Evolutionary conservation across 2,329 filamentous ascomycete genomes (phyloP).

Genomic region (Dryadomyces quercus-mongolicae): DNA sequence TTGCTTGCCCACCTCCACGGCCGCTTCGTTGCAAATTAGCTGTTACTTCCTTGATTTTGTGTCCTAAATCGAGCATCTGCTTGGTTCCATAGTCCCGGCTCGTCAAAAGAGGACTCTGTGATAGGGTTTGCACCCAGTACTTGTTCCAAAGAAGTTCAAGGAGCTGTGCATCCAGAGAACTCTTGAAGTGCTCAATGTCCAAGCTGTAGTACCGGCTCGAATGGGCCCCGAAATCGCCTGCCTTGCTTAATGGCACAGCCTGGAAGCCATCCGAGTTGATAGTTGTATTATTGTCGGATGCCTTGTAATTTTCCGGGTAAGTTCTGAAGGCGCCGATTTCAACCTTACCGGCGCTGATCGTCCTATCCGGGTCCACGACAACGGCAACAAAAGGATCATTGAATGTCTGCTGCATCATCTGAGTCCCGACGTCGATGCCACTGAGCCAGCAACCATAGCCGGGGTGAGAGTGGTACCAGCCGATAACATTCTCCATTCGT

Average conservation of each 20-base stretch:
- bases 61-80: constrained; percentile 78
- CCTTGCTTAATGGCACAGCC: constrained; percentile 82
- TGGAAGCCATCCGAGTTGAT: constrained; percentile 47
- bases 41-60: constrained; percentile 63
- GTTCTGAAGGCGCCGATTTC: constrained; percentile 97
- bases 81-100: constrained; percentile 90
- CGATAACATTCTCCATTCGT: constrained; percentile 80
- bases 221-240: constrained; percentile 91
- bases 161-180: constrained; percentile 73
- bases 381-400: constrained; percentile 90
- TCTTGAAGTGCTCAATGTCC: constrained; percentile 90
- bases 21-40: constrained; percentile 20
- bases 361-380: constrained; percentile 92
- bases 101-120: constrained; percentile 77
- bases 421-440: constrained; percentile 87
- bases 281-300: constrained; percentile 15
- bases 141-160: constrained; percentile 94
- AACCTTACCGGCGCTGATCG: constrained; percentile 86
- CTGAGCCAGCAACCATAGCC: constrained; percentile 97
- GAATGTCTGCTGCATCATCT: constrained; percentile 73
- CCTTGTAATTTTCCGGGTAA: constrained; percentile 63
- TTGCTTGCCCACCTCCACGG: constrained; percentile 14
- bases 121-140: constrained; percentile 96
- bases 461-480: constrained; percentile 97
- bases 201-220: constrained; percentile 82